These are phyloP conservation scores for Blastobotrys mokoenaii DNA, from an alignment of 805 yeast genomes.

Conservation along the genomic window DNA sequence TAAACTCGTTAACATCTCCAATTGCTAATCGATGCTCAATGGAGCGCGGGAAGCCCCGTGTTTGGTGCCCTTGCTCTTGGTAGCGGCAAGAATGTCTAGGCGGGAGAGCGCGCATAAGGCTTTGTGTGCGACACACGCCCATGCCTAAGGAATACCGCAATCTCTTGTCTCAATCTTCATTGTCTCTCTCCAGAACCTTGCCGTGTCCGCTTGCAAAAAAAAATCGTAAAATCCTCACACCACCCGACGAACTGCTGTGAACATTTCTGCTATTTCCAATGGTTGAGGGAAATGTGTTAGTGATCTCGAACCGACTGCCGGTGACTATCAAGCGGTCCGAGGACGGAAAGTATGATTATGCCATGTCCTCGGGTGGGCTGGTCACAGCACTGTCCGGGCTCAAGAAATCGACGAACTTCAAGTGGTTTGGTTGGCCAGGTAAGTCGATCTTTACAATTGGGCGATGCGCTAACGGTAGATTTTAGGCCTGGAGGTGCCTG, in stretches of 20 bases:
- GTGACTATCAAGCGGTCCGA: slow-evolving; percentile 71
- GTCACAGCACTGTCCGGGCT: slow-evolving; percentile 94
- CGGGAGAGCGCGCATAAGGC: too few relatives aligned
- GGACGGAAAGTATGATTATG: slow-evolving; percentile 63
- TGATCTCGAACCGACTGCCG: slow-evolving; percentile 91
- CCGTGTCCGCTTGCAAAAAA: neutral
- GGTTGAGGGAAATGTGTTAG: slow-evolving; percentile 62
- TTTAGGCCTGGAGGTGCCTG: slow-evolving; percentile 60
- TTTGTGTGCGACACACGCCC: too few relatives aligned
- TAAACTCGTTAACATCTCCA: too few relatives aligned
- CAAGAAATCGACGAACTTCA: slow-evolving; percentile 72
- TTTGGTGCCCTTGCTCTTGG: too few relatives aligned
- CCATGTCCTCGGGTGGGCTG: slow-evolving; percentile 95
- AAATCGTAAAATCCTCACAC: neutral
- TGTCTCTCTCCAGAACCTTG: too few relatives aligned
- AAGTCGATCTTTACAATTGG: neutral
- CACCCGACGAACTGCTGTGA: neutral
- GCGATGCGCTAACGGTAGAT: slow-evolving; percentile 1
- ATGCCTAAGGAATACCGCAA: too few relatives aligned
- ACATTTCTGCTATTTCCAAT: slow-evolving; percentile 4
- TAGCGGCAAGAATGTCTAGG: too few relatives aligned
- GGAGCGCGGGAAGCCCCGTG: too few relatives aligned
- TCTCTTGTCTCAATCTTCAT: too few relatives aligned
- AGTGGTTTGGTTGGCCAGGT: slow-evolving; percentile 99
- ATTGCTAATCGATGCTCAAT: too few relatives aligned